phyloP scores from a whole-genome alignment of 106 monocot genomes.

The Vanilla planifolia region DNA sequence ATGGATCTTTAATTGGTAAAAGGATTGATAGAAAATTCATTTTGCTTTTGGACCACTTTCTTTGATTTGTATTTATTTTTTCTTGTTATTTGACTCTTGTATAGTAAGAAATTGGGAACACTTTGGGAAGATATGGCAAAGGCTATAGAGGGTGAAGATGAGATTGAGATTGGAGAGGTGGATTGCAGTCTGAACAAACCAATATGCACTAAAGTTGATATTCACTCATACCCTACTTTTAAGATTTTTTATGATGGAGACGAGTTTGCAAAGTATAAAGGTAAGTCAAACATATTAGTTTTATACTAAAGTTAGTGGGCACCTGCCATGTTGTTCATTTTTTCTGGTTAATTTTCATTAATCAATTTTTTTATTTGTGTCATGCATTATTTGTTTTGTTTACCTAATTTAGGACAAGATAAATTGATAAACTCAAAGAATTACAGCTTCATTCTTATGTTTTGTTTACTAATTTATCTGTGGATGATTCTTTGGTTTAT shows the following conservation, averaged over 20 bases:
- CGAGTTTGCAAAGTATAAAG: conserved; percentile 88
- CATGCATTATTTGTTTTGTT: too few relatives aligned
- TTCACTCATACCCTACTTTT: conserved; percentile 93
- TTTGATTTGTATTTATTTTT: not conserved
- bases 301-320: not conserved
- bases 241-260: conserved; percentile 93
- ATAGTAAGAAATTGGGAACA: conserved; percentile 87
- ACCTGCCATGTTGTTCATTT: not conserved
- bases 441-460: too few relatives aligned
- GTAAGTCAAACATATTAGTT: conserved; percentile 24
- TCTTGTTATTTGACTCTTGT: not conserved
- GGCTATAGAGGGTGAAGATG: conserved; percentile 75
- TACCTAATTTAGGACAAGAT: too few relatives aligned
- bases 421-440: too few relatives aligned
- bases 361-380: too few relatives aligned
- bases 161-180: conserved; percentile 91
- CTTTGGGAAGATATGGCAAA: conserved; percentile 92
- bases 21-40: not conserved
- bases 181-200: conserved; percentile 65
- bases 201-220: conserved; percentile 74
- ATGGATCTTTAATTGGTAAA: not conserved
- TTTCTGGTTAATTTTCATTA: too few relatives aligned
- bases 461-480: too few relatives aligned
- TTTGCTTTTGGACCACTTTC: not conserved
- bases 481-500: too few relatives aligned